phyloP scores from a whole-genome alignment of 139 green algal genomes.

The Chlamydomonas schloesseri region DNA sequence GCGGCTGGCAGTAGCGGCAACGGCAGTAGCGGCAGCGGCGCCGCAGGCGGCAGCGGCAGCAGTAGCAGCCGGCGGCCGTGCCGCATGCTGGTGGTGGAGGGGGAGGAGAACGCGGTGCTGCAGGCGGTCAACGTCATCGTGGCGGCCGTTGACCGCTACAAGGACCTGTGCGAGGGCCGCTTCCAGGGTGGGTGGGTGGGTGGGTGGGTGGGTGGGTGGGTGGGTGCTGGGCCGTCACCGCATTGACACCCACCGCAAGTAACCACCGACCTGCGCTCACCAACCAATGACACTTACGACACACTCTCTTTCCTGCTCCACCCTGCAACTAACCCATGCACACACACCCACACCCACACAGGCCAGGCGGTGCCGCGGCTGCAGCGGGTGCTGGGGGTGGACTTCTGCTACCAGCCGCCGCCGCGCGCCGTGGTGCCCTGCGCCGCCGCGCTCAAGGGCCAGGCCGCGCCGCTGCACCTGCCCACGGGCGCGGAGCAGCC shows the following conservation, averaged over 20 bases:
- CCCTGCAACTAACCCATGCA: no score
- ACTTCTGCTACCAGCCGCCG: constrained; percentile 93
- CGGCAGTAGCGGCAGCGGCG: neutral
- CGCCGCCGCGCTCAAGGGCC: constrained; percentile 79
- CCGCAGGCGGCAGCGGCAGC: no score
- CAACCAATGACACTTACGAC: no score
- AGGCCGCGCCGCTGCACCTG: neutral
- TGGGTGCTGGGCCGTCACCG: neutral
- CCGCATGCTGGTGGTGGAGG: constrained; percentile 75
- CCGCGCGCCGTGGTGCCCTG: constrained; percentile 81
- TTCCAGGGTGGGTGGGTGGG: constrained; percentile 62
- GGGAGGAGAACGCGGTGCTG: constrained; percentile 34
- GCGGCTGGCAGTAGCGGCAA: neutral
- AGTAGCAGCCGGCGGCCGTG: constrained; percentile 43
- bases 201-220: no score
- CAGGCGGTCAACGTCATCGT: constrained; percentile 78
- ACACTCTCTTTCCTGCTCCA: no score
- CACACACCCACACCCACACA: constrained; percentile 38
- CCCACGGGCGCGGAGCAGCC: neutral
- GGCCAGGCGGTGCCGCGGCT: constrained; percentile 81
- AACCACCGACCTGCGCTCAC: no score
- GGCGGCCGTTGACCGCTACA: constrained; percentile 86
- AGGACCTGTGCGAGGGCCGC: constrained; percentile 88
- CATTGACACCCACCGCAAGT: no score
- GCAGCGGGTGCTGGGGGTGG: constrained; percentile 84